Base-by-base conservation (phyloP, 306 rosid genomes). In the Dalbergia cultrata region DNA sequence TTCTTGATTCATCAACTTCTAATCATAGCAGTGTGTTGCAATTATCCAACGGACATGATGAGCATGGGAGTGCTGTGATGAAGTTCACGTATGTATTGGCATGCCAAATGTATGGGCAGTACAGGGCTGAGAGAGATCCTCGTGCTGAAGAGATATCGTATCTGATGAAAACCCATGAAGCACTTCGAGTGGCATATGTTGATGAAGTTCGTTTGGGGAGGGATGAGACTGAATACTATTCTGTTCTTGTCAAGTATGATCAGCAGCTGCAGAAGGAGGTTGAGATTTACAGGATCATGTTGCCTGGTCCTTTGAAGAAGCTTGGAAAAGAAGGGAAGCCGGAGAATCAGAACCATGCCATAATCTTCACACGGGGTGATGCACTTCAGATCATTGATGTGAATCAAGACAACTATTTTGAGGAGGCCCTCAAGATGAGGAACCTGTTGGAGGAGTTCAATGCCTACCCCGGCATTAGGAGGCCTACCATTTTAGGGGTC, bases 361-460 rank as follows among this genome's bases (percentile, higher is more conserved):
- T 94, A 82, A 92, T 94, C 86, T 94, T 94, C 82, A 94, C 97
- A 21, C 83, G 98, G 43, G 98, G 98, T 43, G 98, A 94, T 86
- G 97, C 98, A 34, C 0, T 94, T 84, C 97, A 92, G 78, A 90
- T 97, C 67, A 94, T 94, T 79, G 98, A 94, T 86, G 92, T 94
- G 98, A 94, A 94, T 84, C 98, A 94, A 84, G 98, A 94, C 86
- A 88, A 88, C 74, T 91, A 86, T 84, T 94, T 94, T 81, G 98
- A 94, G 85, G 98, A 94, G 90, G 97, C 97, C 57, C 98, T 94
- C 74, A 94, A 94, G 85, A 91, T 94, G 97, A 86, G 97, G 70
- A 92, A 94, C 86, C 86, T 94, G 73, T 83, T 92, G 85, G 92
- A 92, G 87, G 98, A 94, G 80, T 94, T 92, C 79, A 82, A 86